A percentile compares a stretch with the other conserved stretches of the same genome.
phyloP scores from a whole-genome alignment of 805 yeast genomes.

The Wickerhamomyces strasburgensis region DNA sequence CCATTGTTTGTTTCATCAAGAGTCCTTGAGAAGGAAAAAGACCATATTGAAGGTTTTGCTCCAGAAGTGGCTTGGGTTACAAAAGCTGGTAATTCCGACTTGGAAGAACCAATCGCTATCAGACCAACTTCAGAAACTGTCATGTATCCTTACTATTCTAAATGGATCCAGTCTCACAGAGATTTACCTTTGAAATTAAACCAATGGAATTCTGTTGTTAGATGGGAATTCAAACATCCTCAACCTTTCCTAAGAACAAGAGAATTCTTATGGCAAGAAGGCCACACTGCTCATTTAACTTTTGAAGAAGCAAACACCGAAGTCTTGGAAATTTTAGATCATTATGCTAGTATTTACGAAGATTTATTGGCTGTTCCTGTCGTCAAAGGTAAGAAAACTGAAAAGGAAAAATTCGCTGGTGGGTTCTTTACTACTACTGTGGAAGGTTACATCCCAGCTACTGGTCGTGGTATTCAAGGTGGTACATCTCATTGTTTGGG shows the following conservation, averaged over 20 bases:
- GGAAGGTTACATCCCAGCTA: conserved; percentile 96
- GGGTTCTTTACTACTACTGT: conserved; percentile 92
- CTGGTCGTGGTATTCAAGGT: conserved; percentile 99
- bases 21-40: conserved; percentile 96
- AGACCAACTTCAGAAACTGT: conserved; percentile 99
- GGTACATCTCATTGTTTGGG: conserved; percentile 98
- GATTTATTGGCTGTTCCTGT: conserved; percentile 97
- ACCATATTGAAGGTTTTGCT: conserved; percentile 98
- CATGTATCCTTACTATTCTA: conserved; percentile 98
- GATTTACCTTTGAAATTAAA: conserved; percentile 94
- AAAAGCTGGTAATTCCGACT: conserved; percentile 85
- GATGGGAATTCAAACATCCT: conserved; percentile 99
- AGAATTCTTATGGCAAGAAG: conserved; percentile 99
- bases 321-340: conserved; percentile 80
- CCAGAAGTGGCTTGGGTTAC: conserved; percentile 99
- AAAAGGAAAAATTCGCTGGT: conserved; percentile 98
- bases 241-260: conserved; percentile 98
- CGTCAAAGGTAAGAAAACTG: conserved; percentile 90
- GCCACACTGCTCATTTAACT: conserved; percentile 95
- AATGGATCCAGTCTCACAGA: conserved; percentile 98
- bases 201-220: conserved; percentile 99
- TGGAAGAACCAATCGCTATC: conserved; percentile 97
- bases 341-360: conserved; percentile 79
- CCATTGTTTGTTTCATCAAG: conserved; percentile 96
- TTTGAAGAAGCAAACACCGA: conserved; percentile 75